Conservation (phyloP, 2,329 filamentous ascomycete species). For the Paecilomyces formosus region DNA sequence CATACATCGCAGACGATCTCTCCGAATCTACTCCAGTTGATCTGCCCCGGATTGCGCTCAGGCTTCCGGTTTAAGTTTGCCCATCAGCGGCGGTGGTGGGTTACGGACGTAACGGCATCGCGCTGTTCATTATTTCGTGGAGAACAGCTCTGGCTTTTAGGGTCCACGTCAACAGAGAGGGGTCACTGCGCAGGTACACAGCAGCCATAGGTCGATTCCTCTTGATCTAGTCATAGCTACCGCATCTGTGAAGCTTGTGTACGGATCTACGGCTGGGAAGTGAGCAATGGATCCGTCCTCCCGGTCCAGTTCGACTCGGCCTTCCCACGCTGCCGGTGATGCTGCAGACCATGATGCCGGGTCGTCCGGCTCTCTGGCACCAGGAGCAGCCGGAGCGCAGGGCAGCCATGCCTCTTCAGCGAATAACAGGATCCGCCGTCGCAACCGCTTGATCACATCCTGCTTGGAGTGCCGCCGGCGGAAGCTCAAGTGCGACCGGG, state of each 20-base stretch:
- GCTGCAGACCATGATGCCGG: background rate
- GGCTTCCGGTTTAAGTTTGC: background rate
- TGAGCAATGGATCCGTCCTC: background rate
- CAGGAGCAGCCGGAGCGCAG: background rate
- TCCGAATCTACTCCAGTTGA: background rate
- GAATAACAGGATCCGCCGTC: conserved; percentile 41
- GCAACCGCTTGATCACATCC: conserved; percentile 63
- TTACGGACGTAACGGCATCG: background rate
- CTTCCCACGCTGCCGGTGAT: background rate
- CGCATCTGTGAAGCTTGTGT: background rate
- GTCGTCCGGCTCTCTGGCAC: background rate
- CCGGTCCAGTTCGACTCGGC: background rate
- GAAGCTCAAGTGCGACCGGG: conserved; percentile 70
- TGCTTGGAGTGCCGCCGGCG: conserved; percentile 64
- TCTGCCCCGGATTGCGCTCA: background rate
- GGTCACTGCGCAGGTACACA: background rate
- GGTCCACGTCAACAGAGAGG: background rate
- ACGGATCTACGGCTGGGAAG: background rate
- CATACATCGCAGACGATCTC: background rate
- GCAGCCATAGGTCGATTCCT: background rate
- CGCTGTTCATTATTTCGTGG: background rate
- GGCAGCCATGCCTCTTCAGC: background rate
- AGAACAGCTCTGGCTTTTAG: background rate
- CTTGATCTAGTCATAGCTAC: background rate
- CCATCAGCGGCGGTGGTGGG: background rate